phyloP scores from a whole-genome alignment of 371 early-diverging fungal genomes.

The Saksenaea oblongispora region DNA sequence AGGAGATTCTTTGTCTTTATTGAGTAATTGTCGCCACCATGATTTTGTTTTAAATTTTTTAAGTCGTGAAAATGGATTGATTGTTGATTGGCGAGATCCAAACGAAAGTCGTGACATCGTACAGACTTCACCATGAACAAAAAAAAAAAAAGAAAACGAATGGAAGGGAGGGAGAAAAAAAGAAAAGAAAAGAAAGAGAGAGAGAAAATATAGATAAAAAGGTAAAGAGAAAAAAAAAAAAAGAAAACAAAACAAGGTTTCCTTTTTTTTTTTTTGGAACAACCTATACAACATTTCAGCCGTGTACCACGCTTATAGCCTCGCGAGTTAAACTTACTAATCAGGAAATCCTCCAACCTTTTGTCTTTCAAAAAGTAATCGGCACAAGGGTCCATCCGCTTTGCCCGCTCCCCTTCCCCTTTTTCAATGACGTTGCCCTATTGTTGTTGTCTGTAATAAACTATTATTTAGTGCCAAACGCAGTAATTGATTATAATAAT shows the following conservation, averaged over 20 bases:
- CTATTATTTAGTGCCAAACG: background rate
- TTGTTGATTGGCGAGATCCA: background rate
- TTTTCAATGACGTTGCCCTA: background rate
- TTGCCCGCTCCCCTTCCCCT: background rate
- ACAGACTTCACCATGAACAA: background rate
- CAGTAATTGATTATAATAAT: no score
- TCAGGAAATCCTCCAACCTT: constrained; percentile 2
- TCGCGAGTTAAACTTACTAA: background rate
- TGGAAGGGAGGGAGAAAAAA: background rate
- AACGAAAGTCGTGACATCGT: background rate
- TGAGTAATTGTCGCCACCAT: background rate
- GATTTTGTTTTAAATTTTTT: background rate
- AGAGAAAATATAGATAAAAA: background rate
- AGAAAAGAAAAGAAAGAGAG: background rate
- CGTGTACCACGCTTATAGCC: constrained; percentile 4
- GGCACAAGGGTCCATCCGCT: constrained; percentile 2
- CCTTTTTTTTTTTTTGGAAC: background rate
- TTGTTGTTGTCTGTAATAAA: background rate
- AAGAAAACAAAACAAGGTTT: background rate
- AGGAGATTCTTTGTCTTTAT: background rate
- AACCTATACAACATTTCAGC: constrained; percentile 1
- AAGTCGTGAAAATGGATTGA: background rate
- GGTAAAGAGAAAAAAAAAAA: background rate
- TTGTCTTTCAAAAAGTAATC: background rate
- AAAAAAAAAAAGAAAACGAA: background rate